A percentile compares a stretch with the other conserved stretches of the same genome.
These are phyloP conservation scores for Scheffersomyces titani DNA, from an alignment of 1,139 yeast genomes.

Conservation along the genomic window DNA sequence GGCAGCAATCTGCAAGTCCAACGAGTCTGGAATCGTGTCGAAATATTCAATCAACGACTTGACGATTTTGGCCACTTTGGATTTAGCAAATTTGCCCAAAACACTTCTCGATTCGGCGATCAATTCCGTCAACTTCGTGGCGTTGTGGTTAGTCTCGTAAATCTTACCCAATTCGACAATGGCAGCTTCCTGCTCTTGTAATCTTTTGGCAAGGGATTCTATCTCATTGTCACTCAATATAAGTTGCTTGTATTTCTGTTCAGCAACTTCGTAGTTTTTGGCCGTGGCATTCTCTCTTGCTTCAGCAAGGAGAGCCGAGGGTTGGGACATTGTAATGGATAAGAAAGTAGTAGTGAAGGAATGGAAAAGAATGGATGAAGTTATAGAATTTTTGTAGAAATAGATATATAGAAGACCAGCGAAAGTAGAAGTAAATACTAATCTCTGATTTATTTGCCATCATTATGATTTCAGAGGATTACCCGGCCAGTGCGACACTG, in stretches of 20 bases:
- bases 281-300: conserved; percentile 60
- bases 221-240: conserved; percentile 37
- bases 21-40: conserved; percentile 65
- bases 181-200: conserved; percentile 60
- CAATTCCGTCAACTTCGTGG: conserved; percentile 57
- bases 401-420: not conserved
- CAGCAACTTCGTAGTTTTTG: conserved; percentile 57
- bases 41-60: conserved; percentile 76
- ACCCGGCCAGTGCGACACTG: conserved; percentile 2
- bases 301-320: conserved; percentile 40
- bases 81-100: conserved; percentile 80
- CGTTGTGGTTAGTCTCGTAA: conserved; percentile 47
- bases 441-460: conserved; percentile 3
- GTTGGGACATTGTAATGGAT: conserved; percentile 13
- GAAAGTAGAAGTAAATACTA: not conserved
- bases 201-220: conserved; percentile 25
- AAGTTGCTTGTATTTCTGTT: conserved; percentile 50
- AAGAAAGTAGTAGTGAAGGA: not conserved
- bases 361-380: not conserved
- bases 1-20: conserved; percentile 71
- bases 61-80: conserved; percentile 90
- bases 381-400: not conserved
- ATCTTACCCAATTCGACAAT: conserved; percentile 65
- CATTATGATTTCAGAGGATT: not conserved
- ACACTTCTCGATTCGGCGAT: conserved; percentile 70